Conservation (phyloP, 345 rosid species). For the Hibiscus mutabilis region DNA sequence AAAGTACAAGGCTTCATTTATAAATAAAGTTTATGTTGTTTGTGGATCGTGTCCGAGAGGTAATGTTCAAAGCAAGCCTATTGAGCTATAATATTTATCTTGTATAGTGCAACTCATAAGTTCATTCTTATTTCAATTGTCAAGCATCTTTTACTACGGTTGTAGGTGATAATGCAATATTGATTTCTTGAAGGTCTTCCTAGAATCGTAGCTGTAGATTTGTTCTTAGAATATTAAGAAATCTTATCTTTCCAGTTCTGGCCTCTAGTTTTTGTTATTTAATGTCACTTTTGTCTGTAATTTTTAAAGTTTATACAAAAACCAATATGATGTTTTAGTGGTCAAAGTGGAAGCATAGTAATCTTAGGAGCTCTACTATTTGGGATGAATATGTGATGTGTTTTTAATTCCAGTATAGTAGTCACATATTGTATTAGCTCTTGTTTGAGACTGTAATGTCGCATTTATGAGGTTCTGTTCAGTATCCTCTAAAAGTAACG, state of each 20-base stretch:
- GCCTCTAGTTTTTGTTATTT: background rate
- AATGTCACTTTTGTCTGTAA: background rate
- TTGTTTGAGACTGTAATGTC: background rate
- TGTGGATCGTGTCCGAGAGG: background rate
- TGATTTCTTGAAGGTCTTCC: slow-evolving; percentile 5
- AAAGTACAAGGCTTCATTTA: background rate
- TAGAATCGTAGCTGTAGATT: background rate
- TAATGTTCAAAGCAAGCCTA: background rate
- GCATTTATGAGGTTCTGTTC: background rate
- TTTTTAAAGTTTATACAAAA: background rate
- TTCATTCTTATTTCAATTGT: background rate
- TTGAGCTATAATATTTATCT: background rate
- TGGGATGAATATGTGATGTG: background rate
- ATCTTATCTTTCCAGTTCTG: background rate
- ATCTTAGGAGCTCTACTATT: background rate
- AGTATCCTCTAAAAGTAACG: background rate
- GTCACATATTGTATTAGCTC: background rate
- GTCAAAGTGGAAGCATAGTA: background rate
- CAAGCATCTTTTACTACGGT: background rate
- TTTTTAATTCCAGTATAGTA: background rate
- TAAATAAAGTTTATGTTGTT: background rate
- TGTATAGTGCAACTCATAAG: background rate
- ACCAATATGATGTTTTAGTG: background rate
- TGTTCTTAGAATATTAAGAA: background rate
- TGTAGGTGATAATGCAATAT: background rate